Percentiles rank a stretch among this genome's conserved stretches.
Evolutionary conservation across 1,139 yeast genomes (phyloP).

Genomic region (Suhomyces bokatorum): DNA sequence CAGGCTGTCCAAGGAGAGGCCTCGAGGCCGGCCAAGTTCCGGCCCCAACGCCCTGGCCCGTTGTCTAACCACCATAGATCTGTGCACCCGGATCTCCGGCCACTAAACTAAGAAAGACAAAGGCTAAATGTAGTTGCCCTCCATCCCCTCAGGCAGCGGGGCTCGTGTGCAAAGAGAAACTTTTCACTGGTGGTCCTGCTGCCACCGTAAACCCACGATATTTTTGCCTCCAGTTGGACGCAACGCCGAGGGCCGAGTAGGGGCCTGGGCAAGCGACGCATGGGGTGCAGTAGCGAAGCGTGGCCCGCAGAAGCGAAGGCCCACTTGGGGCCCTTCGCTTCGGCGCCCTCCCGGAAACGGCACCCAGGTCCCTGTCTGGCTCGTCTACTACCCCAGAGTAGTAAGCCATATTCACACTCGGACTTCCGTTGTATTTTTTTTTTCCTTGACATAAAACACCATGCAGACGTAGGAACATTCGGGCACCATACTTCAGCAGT

Average conservation of each 20-base stretch:
- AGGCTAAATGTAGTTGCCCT: neutral
- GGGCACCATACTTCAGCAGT: constrained; percentile 2
- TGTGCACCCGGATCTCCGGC: constrained; percentile 1
- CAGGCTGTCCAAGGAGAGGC: no score
- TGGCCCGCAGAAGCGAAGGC: no score
- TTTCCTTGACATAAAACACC: constrained; percentile 6
- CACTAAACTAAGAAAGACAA: constrained; percentile 1
- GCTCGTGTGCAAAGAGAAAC: constrained; percentile 1
- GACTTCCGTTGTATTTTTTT: constrained; percentile 12
- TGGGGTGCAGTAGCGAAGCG: no score
- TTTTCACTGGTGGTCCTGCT: neutral
- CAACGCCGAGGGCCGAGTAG: neutral
- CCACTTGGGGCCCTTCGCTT: neutral
- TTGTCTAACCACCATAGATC: neutral
- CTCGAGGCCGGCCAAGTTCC: neutral
- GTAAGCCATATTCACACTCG: constrained; percentile 5
- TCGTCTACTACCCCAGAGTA: constrained; percentile 8
- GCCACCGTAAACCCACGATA: neutral
- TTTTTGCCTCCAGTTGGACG: neutral
- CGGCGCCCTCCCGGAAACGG: neutral
- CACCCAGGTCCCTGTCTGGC: neutral
- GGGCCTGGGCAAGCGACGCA: neutral
- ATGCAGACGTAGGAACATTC: constrained; percentile 5
- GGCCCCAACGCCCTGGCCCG: no score
- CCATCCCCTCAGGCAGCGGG: neutral